A percentile compares a stretch with the other conserved stretches of the same genome.
Evolutionary conservation across 768 basidiomycete species (phyloP).

Genomic region (Mycena polygramma): DNA sequence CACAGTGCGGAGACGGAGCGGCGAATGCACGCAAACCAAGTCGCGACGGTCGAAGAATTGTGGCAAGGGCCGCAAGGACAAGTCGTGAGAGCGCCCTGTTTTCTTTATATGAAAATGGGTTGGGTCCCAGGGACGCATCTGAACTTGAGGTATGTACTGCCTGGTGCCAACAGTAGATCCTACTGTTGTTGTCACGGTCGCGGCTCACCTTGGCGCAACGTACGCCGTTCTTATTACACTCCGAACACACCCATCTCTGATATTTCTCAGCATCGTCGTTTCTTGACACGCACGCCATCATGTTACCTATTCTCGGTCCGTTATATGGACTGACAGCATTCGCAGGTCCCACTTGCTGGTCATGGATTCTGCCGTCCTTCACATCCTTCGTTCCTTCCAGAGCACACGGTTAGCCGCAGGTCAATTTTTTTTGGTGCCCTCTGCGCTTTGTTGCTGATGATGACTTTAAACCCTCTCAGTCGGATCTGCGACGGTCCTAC

Average conservation of each 20-base stretch:
- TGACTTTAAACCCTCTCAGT: background rate
- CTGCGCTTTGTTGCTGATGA: background rate
- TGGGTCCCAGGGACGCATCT: background rate
- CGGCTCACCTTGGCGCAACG: background rate
- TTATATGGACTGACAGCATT: conserved; percentile 1
- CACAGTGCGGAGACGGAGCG: no score
- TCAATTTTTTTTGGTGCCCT: background rate
- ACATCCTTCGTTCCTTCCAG: conserved; percentile 10
- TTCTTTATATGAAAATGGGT: background rate
- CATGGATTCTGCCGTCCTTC: background rate
- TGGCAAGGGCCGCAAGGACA: no score
- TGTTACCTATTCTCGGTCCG: background rate
- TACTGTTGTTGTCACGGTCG: background rate
- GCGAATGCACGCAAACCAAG: no score
- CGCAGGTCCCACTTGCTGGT: background rate
- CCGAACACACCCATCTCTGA: conserved; percentile 12
- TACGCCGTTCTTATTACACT: no score
- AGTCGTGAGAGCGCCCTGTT: no score
- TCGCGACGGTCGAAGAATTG: no score
- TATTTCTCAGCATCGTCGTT: background rate
- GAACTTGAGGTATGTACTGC: no score
- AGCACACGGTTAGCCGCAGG: conserved; percentile 27
- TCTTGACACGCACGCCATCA: conserved; percentile 16
- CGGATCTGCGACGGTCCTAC: conserved; percentile 10
- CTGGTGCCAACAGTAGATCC: no score